Evolutionary conservation across 768 basidiomycete genomes (phyloP).

Genomic region (Lactarius deliciosus): DNA sequence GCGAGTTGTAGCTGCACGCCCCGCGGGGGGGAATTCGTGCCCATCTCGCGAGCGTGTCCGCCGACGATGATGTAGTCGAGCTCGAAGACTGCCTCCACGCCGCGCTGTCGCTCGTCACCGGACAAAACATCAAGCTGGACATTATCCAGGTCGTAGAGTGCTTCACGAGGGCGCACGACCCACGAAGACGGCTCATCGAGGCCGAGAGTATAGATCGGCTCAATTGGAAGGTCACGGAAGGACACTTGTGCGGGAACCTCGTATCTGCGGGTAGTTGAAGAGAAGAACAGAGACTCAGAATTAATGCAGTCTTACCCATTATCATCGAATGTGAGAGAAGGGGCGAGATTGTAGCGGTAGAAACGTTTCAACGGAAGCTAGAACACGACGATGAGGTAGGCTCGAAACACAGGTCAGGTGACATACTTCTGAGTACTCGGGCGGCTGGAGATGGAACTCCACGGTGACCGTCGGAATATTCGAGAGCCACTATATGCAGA

Average conservation of each 20-base stretch:
- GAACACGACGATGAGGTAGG: background rate
- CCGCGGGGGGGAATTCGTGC: constrained; percentile 68
- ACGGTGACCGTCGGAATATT: constrained; percentile 64
- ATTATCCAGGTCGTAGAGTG: constrained; percentile 93
- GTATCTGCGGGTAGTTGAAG: constrained; percentile 39
- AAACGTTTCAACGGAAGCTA: constrained; percentile 91
- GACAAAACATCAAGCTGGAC: constrained; percentile 75
- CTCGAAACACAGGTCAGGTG: background rate
- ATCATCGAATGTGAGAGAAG: constrained; percentile 60
- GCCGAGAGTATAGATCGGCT: constrained; percentile 91
- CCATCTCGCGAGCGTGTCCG: constrained; percentile 84
- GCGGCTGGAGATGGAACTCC: constrained; percentile 79
- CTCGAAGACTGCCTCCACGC: constrained; percentile 77
- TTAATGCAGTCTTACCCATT: constrained; percentile 54
- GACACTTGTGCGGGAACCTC: constrained; percentile 57
- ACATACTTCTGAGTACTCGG: constrained; percentile 62
- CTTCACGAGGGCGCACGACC: constrained; percentile 88
- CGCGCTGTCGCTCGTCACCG: constrained; percentile 47
- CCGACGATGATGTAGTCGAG: constrained; percentile 92
- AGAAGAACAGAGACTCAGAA: background rate
- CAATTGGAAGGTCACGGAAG: constrained; percentile 74
- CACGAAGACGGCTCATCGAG: constrained; percentile 91
- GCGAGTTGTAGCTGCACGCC: constrained; percentile 89
- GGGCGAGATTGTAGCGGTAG: constrained; percentile 74
- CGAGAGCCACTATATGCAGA: constrained; percentile 56